Base-by-base conservation (phyloP, 1,284 basidiomycete species). In the Boletellus deceptivus region DNA sequence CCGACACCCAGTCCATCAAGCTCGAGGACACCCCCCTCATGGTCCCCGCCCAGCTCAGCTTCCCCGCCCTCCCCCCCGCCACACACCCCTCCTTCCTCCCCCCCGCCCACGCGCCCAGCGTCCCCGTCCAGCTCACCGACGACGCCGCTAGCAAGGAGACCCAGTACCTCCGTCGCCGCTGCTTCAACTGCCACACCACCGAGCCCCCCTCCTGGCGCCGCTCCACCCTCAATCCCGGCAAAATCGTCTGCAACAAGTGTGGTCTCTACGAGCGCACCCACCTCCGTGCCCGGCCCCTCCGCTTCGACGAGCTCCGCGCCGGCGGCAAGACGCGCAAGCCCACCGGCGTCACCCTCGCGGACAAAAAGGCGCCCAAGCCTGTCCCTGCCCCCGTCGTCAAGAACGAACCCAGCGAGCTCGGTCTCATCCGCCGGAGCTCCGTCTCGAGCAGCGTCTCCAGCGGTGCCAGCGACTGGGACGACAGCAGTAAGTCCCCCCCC, bases 211-310 rank as follows among this genome's bases (percentile, higher is more conserved):
- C 82, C 25, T 91, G 89, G 89, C 83, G 89, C 44, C 82, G 89
- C 35, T 86, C 83, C 29, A 91, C 89, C 7, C 83, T 91, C 64
- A 90, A 89, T 70, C 88, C 87, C 2, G 89, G 89, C 57, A 91
- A 91, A 72, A 91, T 91, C 64, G 89, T 91, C 48, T 91, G 89
- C 78, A 91, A 91, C 79, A 91, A 91, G 75, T 91, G 89, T 58
- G 89, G 89, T 17, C 75, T 91, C 36, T 91, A 91, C 66, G 89
- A 91, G 70, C 86, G 89, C 62, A 91, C 89, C 13, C 89, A 91
- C 59, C 67, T 91, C 54, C 80, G 89, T 27, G 82, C 89, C 7
- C 78, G 89, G 14, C 89, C 89, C 13, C 75, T 89, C 22, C 84
- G 89, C 48, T 91, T 91, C 59, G 89, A 91, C 69, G 89, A 91